Conservation (phyloP, 1,284 basidiomycete species). For the Heterobasidion irregulare region DNA sequence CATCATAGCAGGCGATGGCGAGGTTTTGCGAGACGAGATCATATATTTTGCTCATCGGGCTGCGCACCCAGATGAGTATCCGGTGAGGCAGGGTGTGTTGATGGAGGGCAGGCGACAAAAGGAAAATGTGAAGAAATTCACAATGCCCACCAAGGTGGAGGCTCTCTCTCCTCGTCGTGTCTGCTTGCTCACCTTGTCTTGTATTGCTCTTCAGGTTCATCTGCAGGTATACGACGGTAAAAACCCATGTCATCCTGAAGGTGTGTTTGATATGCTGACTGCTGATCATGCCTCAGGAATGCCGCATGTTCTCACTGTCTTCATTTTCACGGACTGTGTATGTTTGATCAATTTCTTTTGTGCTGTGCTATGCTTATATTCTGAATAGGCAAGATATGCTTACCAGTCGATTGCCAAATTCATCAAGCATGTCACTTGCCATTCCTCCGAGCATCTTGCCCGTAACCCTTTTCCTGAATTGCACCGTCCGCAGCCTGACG, state of each 20-base stretch:
- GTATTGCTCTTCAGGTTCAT: slow-evolving; percentile 44
- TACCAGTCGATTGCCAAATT: slow-evolving; percentile 51
- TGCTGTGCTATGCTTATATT: background rate
- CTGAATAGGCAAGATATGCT: slow-evolving; percentile 42
- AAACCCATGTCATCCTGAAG: background rate
- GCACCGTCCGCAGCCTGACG: slow-evolving; percentile 22
- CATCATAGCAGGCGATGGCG: slow-evolving; percentile 71
- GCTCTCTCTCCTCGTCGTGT: background rate
- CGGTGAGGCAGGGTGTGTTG: slow-evolving; percentile 50
- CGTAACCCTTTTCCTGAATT: slow-evolving; percentile 40
- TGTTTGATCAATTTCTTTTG: slow-evolving; percentile 11
- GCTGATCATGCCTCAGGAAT: slow-evolving; percentile 30
- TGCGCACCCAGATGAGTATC: slow-evolving; percentile 66
- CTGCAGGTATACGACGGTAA: slow-evolving; percentile 61
- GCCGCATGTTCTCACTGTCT: slow-evolving; percentile 65
- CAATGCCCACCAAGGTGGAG: slow-evolving; percentile 57
- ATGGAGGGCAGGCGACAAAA: slow-evolving; percentile 37
- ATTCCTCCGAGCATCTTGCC: slow-evolving; percentile 25
- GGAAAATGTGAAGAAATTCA: slow-evolving; percentile 47
- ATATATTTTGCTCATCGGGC: slow-evolving; percentile 80
- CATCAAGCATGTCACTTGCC: slow-evolving; percentile 39
- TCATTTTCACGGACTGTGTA: slow-evolving; percentile 59
- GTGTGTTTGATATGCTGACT: background rate
- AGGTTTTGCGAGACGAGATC: slow-evolving; percentile 79
- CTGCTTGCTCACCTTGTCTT: too few relatives aligned